phyloP scores from a whole-genome alignment of 2,329 filamentous ascomycete species.

The Pyrenophora graminea region DNA sequence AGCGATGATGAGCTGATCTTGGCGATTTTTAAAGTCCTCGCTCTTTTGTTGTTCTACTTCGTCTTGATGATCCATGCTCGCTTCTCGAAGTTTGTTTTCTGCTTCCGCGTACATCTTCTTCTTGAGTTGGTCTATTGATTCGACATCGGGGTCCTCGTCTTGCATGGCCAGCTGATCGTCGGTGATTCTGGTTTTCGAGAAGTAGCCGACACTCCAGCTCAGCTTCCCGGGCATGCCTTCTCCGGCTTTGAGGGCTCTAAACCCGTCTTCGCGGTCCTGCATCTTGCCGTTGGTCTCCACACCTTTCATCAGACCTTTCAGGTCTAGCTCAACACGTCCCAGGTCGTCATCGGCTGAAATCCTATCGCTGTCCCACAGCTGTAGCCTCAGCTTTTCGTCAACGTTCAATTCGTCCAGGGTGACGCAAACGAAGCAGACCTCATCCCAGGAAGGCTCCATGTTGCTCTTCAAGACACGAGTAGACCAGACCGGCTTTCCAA shows the following conservation, averaged over 20 bases:
- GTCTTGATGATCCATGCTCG: constrained; percentile 61
- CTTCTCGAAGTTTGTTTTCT: constrained; percentile 68
- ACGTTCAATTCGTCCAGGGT: constrained; percentile 73
- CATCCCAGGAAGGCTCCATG: constrained; percentile 72
- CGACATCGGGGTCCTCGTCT: constrained; percentile 62
- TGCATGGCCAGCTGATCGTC: constrained; percentile 65
- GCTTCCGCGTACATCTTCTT: constrained; percentile 59
- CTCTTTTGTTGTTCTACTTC: constrained; percentile 70
- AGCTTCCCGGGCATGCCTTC: constrained; percentile 72
- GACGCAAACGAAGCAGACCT: constrained; percentile 71
- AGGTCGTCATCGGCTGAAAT: constrained; percentile 75
- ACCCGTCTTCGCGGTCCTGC: constrained; percentile 66
- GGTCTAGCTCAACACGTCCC: constrained; percentile 70
- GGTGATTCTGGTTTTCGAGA: constrained; percentile 67
- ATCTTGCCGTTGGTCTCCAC: constrained; percentile 64
- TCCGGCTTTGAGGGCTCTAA: constrained; percentile 66
- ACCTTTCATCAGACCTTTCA: constrained; percentile 67
- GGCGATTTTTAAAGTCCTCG: constrained; percentile 63
- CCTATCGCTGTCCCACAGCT: constrained; percentile 77
- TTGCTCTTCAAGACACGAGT: constrained; percentile 68
- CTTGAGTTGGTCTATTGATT: constrained; percentile 62
- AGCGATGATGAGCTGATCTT: constrained; percentile 69
- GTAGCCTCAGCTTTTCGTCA: constrained; percentile 68
- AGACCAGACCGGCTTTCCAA: constrained; percentile 69
- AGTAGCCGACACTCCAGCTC: constrained; percentile 73